These are phyloP conservation scores for Lactifluus subvellereus DNA, from an alignment of 768 basidiomycete genomes.

Conservation along the genomic window DNA sequence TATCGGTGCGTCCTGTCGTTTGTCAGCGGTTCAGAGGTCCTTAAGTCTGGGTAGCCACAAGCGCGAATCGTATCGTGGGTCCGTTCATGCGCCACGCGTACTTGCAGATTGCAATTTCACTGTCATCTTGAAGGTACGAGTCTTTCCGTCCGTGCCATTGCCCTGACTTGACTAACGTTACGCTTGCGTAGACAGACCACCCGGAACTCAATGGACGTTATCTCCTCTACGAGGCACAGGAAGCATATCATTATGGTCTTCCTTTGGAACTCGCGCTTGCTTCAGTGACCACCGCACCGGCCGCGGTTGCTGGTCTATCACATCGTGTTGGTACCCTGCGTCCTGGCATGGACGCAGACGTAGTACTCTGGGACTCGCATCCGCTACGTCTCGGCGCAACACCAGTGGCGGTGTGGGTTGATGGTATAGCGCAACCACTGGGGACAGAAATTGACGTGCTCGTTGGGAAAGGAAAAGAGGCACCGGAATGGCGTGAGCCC, in stretches of 20 bases:
- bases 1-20: slow-evolving; percentile 30
- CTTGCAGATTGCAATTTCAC: slow-evolving; percentile 60
- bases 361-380: slow-evolving; percentile 75
- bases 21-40: neutral
- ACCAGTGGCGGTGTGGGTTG: slow-evolving; percentile 64
- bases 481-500: slow-evolving; percentile 22
- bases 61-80: slow-evolving; percentile 74
- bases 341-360: slow-evolving; percentile 41
- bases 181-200: slow-evolving; percentile 52
- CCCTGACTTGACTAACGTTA: neutral
- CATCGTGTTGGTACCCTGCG: slow-evolving; percentile 71
- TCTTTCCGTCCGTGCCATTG: neutral
- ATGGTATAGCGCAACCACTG: slow-evolving; percentile 63
- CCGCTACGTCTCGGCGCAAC: slow-evolving; percentile 72
- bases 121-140: slow-evolving; percentile 66
- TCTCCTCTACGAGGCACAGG: slow-evolving; percentile 79
- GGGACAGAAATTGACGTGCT: slow-evolving; percentile 36
- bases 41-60: slow-evolving; percentile 44
- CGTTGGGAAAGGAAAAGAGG: slow-evolving; percentile 24
- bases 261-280: slow-evolving; percentile 62
- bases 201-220: slow-evolving; percentile 63
- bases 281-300: slow-evolving; percentile 69
- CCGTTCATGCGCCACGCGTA: slow-evolving; percentile 75
- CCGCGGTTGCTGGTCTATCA: slow-evolving; percentile 65
- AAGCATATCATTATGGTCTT: slow-evolving; percentile 77